Percentiles rank a stretch among this genome's conserved stretches.
These are phyloP conservation scores for Apophysomyces variabilis DNA, from an alignment of 371 early-diverging fungal species.

Conservation along the genomic window DNA sequence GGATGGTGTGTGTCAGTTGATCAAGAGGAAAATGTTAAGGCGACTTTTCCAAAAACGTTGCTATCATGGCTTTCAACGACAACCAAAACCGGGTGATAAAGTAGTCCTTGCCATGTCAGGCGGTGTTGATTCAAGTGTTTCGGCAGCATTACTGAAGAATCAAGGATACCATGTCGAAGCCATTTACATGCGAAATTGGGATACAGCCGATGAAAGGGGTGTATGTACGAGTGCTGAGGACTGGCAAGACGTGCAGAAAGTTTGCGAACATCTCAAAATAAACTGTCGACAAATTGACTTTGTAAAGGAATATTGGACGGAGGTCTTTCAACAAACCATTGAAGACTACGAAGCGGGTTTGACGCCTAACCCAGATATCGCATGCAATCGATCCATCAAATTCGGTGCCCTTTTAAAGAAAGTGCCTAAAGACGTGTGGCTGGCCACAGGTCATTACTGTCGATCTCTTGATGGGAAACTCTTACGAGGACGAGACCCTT, in stretches of 20 bases:
- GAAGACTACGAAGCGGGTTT: conserved; percentile 71
- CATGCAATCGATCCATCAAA: conserved; percentile 91
- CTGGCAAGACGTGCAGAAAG: conserved; percentile 82
- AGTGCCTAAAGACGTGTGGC: conserved; percentile 53
- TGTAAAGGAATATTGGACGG: conserved; percentile 90
- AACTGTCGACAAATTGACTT: conserved; percentile 76
- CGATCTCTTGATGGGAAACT: conserved; percentile 38
- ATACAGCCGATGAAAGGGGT: conserved; percentile 80
- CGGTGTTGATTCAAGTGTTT: conserved; percentile 93
- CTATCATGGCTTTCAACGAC: not conserved
- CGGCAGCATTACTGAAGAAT: conserved; percentile 72
- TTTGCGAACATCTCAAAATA: conserved; percentile 70
- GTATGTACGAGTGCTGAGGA: conserved; percentile 80
- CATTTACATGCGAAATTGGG: conserved; percentile 96
- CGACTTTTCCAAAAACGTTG: not conserved
- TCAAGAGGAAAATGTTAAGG: not conserved
- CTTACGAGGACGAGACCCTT: conserved; percentile 63
- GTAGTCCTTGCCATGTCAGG: conserved; percentile 87
- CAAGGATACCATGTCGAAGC: conserved; percentile 75
- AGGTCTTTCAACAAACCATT: conserved; percentile 81
- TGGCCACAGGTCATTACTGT: conserved; percentile 94
- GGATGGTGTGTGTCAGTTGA: not conserved
- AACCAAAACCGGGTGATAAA: conserved; percentile 13
- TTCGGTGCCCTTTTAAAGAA: conserved; percentile 82
- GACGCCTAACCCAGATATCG: conserved; percentile 95